Evolutionary conservation across 2,329 filamentous ascomycete genomes (phyloP).

Genomic region (Calonectria multiphialidica): DNA sequence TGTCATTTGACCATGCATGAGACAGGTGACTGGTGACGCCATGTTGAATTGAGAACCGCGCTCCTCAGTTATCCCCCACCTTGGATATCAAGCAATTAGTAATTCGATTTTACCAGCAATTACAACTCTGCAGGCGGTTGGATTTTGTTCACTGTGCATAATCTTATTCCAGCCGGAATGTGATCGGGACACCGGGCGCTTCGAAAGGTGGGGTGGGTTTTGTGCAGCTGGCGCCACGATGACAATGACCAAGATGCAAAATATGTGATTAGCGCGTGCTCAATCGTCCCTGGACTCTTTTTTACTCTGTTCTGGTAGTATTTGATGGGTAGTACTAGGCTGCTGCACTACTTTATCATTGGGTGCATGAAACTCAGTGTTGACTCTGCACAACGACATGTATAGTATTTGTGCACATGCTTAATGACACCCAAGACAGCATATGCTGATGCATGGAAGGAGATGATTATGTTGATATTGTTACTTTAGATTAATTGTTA

Average conservation of each 20-base stretch:
- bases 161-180: no score
- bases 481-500: neutral
- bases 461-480: neutral
- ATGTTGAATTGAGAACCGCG: neutral
- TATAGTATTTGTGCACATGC: neutral
- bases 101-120: no score
- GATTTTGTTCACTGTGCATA: neutral
- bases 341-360: neutral
- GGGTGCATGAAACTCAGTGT: neutral
- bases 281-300: neutral
- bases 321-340: neutral
- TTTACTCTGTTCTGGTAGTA: neutral
- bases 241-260: neutral
- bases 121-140: no score
- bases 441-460: neutral
- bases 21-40: neutral
- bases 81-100: neutral
- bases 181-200: no score
- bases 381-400: neutral
- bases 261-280: neutral
- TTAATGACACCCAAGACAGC: neutral
- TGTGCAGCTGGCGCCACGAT: neutral
- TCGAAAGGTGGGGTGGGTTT: no score
- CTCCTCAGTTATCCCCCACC: neutral
- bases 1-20: neutral